phyloP scores from a whole-genome alignment of 176 grass and related monocot species.

The Oryza meridionalis region DNA sequence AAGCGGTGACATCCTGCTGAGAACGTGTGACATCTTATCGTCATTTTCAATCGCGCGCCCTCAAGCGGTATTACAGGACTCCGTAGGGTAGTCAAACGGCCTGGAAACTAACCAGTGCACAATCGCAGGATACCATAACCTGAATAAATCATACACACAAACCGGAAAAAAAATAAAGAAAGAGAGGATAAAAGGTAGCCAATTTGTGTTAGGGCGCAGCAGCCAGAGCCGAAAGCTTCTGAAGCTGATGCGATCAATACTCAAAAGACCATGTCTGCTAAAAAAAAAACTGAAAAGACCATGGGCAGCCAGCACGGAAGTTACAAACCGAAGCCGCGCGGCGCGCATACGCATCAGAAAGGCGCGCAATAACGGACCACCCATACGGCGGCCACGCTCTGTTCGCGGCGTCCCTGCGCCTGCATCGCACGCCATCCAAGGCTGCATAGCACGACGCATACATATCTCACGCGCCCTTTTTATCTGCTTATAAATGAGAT shows the following conservation, averaged over 20 bases:
- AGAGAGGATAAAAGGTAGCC: too few species aligned
- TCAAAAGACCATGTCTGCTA: not conserved
- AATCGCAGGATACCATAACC: too few species aligned
- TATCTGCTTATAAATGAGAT: conserved; percentile 23
- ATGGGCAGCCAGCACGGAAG: not conserved
- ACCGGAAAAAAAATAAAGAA: too few species aligned
- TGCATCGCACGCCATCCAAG: not conserved
- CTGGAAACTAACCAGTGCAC: too few species aligned
- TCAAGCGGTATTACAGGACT: too few species aligned
- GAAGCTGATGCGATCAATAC: not conserved
- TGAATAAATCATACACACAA: too few species aligned
- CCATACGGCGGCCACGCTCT: not conserved
- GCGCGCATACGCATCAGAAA: not conserved
- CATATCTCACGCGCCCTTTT: conserved; percentile 5
- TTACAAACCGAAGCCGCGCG: not conserved
- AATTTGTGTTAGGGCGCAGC: too few species aligned
- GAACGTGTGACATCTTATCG: too few species aligned
- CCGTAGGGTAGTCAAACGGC: too few species aligned
- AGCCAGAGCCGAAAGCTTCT: not conserved
- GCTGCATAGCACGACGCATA: not conserved
- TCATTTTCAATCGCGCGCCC: too few species aligned
- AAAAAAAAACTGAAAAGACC: too few species aligned
- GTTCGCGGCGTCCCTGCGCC: conserved; percentile 24
- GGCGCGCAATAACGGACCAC: not conserved
- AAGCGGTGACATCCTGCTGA: too few species aligned